Base-by-base conservation (phyloP, 208 protist genomes). In the Wallacemonas sp. region DNA sequence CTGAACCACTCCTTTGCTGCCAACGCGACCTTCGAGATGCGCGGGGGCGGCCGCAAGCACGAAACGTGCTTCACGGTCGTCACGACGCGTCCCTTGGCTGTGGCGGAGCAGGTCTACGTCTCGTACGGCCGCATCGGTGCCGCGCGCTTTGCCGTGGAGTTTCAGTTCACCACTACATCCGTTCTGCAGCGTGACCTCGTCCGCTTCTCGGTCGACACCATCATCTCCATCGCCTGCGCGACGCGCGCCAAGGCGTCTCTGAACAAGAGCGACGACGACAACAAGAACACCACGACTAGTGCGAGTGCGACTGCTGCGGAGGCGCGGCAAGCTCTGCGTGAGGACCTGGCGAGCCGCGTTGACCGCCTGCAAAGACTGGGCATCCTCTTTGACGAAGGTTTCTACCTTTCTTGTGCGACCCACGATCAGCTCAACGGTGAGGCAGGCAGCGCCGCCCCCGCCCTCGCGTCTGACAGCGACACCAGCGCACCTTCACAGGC, bases 91-190 rank as follows among this genome's bases (percentile, higher is more conserved):
- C 66, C 77, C 1, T 30, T 95, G n/a, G 61, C 71, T 57, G 73
- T 66, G 2, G 83, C 85, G 2, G 86, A 92, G 72, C 90, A 95
- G 74, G 64, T 93, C 19, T 92, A 84, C 61, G 83, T 73, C 64
- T 88, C 78, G 47, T 95, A 95, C 74, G 90, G 90, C 57, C 72
- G 70, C 68, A 93, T 93, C 63, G 86, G 81, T 17, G 80, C 77
- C 0, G 71, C 90, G 24, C 77, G 85, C 29, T 93, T 93, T 64
- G 78, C 71, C 1, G 73, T 89, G 16, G 85, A 95, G 81, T 93
- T 95, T 64, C 90, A 95, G 65, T 92, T 95, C 56, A 62, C 88
- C 38, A 92, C 83, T 14, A 73, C 76, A 21, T 47, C 75, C 21
- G 75, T 90, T 0, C 30, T 83, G 27, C 66, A 63, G 33, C 74